A percentile compares a stretch with the other conserved stretches of the same genome.
These are phyloP conservation scores for Sphaerosporella brunnea DNA, from an alignment of 495 filamentous ascomycete species.

Conservation along the genomic window DNA sequence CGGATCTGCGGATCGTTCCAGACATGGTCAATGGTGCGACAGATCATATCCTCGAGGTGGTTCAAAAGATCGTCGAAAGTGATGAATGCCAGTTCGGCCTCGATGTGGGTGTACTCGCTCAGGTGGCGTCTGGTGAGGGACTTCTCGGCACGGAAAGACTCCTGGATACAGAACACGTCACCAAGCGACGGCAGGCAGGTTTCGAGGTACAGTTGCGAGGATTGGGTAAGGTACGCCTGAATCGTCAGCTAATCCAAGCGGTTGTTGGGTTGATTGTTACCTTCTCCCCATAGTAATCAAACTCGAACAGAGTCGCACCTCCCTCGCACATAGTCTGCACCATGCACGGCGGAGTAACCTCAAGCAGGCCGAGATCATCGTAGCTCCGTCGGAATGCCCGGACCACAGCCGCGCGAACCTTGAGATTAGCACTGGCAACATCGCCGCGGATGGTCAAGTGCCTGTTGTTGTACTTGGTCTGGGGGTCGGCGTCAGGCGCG, in stretches of 20 bases:
- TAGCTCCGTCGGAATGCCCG: constrained; percentile 70
- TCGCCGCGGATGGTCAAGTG: constrained; percentile 88
- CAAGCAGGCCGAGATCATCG: constrained; percentile 55
- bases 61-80: constrained; percentile 79
- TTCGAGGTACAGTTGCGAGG: constrained; percentile 94
- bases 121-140: constrained; percentile 85
- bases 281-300: constrained; percentile 85
- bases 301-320: constrained; percentile 80
- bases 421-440: constrained; percentile 69
- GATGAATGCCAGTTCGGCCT: constrained; percentile 94
- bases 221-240: constrained; percentile 79
- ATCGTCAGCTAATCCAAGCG: background rate
- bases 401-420: constrained; percentile 71
- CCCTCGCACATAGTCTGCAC: constrained; percentile 99
- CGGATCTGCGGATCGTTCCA: constrained; percentile 54
- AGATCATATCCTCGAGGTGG: constrained; percentile 80
- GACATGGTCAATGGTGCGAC: constrained; percentile 59
- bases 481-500: constrained; percentile 56
- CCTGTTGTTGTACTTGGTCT: constrained; percentile 70
- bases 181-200: constrained; percentile 80
- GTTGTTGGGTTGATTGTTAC: background rate
- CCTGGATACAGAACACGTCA: constrained; percentile 93
- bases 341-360: constrained; percentile 86
- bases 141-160: constrained; percentile 96
- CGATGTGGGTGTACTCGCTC: constrained; percentile 91